Base-by-base conservation (phyloP, 192 early-diverging fungal genomes). In the Coemansia asiatica region DNA sequence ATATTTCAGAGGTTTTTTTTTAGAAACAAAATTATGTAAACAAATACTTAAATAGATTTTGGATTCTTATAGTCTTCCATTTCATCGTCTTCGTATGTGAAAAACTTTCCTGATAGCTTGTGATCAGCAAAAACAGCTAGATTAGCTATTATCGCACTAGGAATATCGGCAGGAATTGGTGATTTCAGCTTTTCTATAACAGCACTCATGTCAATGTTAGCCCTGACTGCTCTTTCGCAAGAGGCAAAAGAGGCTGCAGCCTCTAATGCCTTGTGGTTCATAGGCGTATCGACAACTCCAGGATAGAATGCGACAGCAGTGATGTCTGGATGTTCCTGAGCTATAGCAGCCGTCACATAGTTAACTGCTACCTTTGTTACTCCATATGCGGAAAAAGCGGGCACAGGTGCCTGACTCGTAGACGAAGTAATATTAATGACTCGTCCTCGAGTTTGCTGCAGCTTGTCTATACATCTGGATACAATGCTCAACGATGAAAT, bases 211-310 rank as follows among this genome's bases (percentile, higher is more conserved):
- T 64, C 59, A 1, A 62, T 47, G n/a, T 4, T 40, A 9, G 10
- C 47, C 29, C 57, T 12, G 44, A 27, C 7, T 40, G 12, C 10
- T 44, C 27, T 16, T n/a, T 27, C 56, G 29, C 59, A 16, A 16
- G 28, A 44, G 18, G 57, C 57, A 22, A 40, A 72, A 4, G 44
- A 19, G 1, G 27, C 4, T 1, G 67, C 75, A 27, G 54, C 47
- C 6, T 51, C 60, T 21, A 69, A 7, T 0, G 67, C 70, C 36
- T 23, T 19, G 4, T 51, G 13, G 40, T 78, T 66, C 92, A 96
- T 94, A 21, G 83, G 88, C 2, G 92, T 96, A 59, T 91, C 90
- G 8, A 96, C 89, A 15, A 93, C 90, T 62, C 94, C 94, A 6
- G 95, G 95, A 25, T 92, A 89, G 47, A 96, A 61, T 7, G 91